A percentile compares a stretch with the other conserved stretches of the same genome.
These are phyloP conservation scores for Penicillium cosmopolitanum DNA, from an alignment of 495 filamentous ascomycete genomes.

Conservation along the genomic window DNA sequence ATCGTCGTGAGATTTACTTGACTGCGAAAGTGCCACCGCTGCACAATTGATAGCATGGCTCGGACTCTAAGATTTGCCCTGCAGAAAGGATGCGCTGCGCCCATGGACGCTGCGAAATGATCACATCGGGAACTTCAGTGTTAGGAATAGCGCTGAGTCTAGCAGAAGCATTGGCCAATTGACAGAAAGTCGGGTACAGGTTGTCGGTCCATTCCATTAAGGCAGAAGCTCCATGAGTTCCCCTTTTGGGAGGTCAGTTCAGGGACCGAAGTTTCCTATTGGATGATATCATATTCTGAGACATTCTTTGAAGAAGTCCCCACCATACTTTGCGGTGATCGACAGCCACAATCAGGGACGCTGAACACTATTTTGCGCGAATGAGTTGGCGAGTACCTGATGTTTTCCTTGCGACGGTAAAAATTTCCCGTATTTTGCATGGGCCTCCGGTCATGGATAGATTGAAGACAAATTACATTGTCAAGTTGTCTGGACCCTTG, in stretches of 20 bases:
- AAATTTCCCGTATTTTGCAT: neutral
- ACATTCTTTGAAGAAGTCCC: conserved; percentile 17
- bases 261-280: conserved; percentile 12
- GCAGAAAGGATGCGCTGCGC: neutral
- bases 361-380: neutral
- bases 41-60: conserved; percentile 17
- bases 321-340: conserved; percentile 17
- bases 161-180: conserved; percentile 9
- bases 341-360: conserved; percentile 18
- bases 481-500: conserved; percentile 4
- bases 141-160: conserved; percentile 17
- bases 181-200: neutral
- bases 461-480: conserved; percentile 3
- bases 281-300: conserved; percentile 14
- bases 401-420: neutral
- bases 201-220: conserved; percentile 1
- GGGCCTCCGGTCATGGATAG: conserved; percentile 6
- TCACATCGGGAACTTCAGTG: conserved; percentile 6
- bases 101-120: neutral
- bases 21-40: conserved; percentile 13
- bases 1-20: conserved; percentile 13
- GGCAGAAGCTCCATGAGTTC: neutral
- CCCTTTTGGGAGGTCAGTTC: conserved; percentile 7
- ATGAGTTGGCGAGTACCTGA: neutral
- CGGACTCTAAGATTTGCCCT: neutral